Evolutionary conservation across 2,329 filamentous ascomycete species (phyloP).

Genomic region (Aspergillus clavatus): DNA sequence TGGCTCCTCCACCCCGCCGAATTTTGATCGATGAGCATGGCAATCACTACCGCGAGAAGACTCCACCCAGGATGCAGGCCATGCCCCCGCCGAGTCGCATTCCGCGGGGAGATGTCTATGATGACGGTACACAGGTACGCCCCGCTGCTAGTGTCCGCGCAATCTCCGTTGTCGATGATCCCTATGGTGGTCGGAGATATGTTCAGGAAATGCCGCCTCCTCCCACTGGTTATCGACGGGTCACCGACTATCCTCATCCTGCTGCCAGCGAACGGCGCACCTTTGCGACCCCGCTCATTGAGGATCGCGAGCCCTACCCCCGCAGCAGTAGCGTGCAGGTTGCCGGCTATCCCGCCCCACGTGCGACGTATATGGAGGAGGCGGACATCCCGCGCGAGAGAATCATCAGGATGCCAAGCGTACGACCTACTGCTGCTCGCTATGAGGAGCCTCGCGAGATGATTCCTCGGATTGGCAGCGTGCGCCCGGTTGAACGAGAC

Average conservation of each 20-base stretch:
- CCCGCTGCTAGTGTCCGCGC: conserved; percentile 34
- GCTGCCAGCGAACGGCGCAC: conserved; percentile 26
- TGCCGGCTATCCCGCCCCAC: conserved; percentile 37
- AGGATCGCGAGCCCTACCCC: conserved; percentile 32
- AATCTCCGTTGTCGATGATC: conserved; percentile 40
- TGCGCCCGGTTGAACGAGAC: conserved; percentile 40
- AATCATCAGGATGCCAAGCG: conserved; percentile 52
- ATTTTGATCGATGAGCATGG: conserved; percentile 80
- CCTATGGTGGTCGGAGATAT: conserved; percentile 38
- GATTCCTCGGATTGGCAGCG: conserved; percentile 40
- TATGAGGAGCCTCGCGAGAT: conserved; percentile 42
- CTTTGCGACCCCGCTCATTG: conserved; percentile 28
- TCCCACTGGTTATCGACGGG: conserved; percentile 37
- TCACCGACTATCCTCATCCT: conserved; percentile 34
- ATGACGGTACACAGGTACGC: conserved; percentile 28
- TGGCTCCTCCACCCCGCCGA: conserved; percentile 55
- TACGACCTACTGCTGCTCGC: conserved; percentile 48
- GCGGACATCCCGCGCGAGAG: conserved; percentile 57
- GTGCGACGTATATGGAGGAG: conserved; percentile 56
- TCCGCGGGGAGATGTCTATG: conserved; percentile 30
- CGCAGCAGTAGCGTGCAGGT: conserved; percentile 41
- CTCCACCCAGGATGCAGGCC: conserved; percentile 35
- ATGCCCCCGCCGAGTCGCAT: conserved; percentile 32
- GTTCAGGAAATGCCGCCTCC: conserved; percentile 44
- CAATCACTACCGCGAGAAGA: conserved; percentile 66